Conservation (phyloP, 306 rosid species). For the Sechiopsis laciniata region DNA sequence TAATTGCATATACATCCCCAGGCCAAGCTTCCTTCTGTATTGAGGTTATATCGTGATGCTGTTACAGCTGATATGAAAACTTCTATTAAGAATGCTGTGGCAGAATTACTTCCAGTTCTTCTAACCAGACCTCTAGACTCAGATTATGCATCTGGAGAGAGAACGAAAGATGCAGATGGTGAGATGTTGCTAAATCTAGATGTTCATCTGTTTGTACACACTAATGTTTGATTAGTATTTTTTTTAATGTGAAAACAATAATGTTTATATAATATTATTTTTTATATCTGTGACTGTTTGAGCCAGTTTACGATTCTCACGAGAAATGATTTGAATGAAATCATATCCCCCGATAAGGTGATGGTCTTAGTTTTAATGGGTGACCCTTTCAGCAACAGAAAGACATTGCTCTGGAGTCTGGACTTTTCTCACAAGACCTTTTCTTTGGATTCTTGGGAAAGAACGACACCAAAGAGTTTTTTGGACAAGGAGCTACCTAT, state of each 20-base stretch:
- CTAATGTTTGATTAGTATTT: not conserved
- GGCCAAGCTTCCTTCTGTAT: conserved; percentile 93
- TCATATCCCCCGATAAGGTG: not conserved
- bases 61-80: conserved; percentile 93
- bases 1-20: conserved; percentile 30
- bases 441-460: too few species aligned
- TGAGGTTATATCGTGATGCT: conserved; percentile 90
- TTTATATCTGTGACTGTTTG: too few species aligned
- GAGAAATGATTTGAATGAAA: not conserved
- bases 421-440: too few species aligned
- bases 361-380: not conserved
- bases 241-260: not conserved
- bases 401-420: too few species aligned
- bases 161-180: conserved; percentile 78
- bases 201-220: conserved; percentile 14
- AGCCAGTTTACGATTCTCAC: too few species aligned
- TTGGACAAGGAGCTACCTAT: too few species aligned
- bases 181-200: conserved; percentile 29
- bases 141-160: conserved; percentile 77
- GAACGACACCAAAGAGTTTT: too few species aligned
- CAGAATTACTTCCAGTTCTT: conserved; percentile 88
- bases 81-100: conserved; percentile 88
- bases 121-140: conserved; percentile 63
- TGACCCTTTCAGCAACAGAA: too few species aligned
- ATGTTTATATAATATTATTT: too few species aligned